Base-by-base conservation (phyloP, 106 monocot species). In the Acorus gramineus region DNA sequence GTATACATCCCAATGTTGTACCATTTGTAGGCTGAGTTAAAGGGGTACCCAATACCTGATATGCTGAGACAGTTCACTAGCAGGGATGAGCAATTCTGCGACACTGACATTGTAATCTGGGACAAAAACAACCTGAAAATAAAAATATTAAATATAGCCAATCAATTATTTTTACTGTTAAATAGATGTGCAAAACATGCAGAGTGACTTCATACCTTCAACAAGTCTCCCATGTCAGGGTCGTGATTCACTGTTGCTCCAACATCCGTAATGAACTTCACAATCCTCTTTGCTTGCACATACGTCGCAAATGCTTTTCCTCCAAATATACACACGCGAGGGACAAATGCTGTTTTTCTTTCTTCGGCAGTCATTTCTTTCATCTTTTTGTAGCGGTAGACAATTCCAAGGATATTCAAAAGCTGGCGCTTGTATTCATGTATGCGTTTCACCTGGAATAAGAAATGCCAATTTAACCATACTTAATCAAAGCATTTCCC, bases 281-380 rank as follows among this genome's bases (percentile, higher is more conserved):
- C 98, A 62, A 98, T 98, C 63, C 98, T 88, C 70, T 98, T 98
- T 51, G 98, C 92, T 69, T 92, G 92, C 57, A 89, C 74, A 71
- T 98, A 98, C 46, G 91, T 98, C 6, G 98, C 79, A 79, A 98
- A 98, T 66, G 98, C 98, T 92, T 98, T 98, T n/a, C 98, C 98
- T 48, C 98, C 92, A 76, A 98, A 98, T 71, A 98, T 98, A 68
- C 88, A 98, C 12, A 98, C 98, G 57, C 88, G 71, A 61, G 88
- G 98, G 62, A 84, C 87, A 78, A 79, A 91, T 57, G 62, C 81
- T 42, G 73, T 69, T 55, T 60, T 57, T 51, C 91, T 87, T 57
- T 91, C 79, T 85, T 85, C 51, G 0, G 85, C 57, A 63, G 61
- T 79, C 91, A 98, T 85, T 80, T 98, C 96, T 69, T 98, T 98